Conservation (phyloP, 208 protist species). For the Vickermania spadyakhi region DNA sequence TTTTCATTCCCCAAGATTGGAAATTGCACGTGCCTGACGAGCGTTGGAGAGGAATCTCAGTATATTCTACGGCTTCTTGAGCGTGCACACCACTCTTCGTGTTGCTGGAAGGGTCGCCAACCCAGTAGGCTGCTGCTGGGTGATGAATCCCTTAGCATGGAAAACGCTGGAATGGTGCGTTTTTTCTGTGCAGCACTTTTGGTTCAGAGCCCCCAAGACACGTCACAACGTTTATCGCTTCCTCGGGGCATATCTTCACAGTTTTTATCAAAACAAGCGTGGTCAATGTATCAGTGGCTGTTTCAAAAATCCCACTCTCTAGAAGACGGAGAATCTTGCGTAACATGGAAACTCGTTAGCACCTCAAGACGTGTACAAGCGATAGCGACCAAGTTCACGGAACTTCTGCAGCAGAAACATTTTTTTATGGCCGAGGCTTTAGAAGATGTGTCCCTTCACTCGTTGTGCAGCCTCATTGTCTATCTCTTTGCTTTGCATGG, state of each 20-base stretch:
- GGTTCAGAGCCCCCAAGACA: background rate
- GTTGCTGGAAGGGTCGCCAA: background rate
- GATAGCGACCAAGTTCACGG: background rate
- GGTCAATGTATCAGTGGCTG: background rate
- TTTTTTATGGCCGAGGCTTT: background rate
- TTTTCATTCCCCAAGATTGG: background rate
- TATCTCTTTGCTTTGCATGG: background rate
- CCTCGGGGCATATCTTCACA: background rate
- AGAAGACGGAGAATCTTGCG: too few species aligned
- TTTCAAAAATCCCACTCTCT: too few species aligned
- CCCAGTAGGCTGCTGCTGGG: background rate
- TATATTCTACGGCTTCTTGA: background rate
- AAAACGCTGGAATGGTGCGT: background rate
- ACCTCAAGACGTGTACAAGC: background rate
- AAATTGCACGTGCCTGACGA: background rate
- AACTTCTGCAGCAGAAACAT: background rate
- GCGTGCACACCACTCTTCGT: background rate
- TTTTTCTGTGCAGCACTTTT: background rate
- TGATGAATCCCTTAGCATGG: background rate
- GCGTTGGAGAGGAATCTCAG: background rate
- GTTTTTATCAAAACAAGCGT: background rate
- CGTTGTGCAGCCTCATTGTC: background rate
- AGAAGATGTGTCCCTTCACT: background rate
- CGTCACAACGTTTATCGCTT: background rate
- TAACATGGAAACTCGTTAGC: too few species aligned